Evolutionary conservation across 1,284 basidiomycete genomes (phyloP).

Genomic region (Tilletia caries): DNA sequence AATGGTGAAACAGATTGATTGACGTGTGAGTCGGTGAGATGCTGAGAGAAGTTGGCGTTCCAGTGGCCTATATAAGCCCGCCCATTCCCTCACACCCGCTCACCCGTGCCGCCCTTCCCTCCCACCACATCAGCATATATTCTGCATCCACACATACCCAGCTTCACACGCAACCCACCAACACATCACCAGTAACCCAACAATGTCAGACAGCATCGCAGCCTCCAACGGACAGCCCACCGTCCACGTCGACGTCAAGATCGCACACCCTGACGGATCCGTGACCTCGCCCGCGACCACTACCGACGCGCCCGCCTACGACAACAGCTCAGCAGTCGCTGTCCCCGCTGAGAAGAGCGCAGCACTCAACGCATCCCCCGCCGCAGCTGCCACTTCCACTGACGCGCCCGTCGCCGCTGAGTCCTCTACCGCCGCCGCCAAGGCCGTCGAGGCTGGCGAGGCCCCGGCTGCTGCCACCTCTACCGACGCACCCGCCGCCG

Average conservation of each 20-base stretch:
- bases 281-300: not conserved
- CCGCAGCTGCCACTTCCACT: not conserved
- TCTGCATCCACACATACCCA: not conserved
- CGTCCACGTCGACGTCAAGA: conserved; percentile 14
- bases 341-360: conserved; percentile 12
- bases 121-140: not conserved
- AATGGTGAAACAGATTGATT: too few species aligned
- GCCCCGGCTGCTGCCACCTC: not conserved
- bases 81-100: too few species aligned
- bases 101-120: too few species aligned
- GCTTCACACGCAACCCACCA: not conserved
- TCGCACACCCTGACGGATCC: not conserved
- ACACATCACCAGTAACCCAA: not conserved
- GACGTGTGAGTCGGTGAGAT: too few species aligned
- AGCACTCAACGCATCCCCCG: not conserved
- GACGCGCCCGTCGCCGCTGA: not conserved
- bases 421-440: not conserved
- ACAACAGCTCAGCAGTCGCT: not conserved
- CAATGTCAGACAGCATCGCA: conserved; percentile 9
- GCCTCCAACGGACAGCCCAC: not conserved
- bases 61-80: too few species aligned
- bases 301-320: conserved; percentile 8
- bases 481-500: not conserved
- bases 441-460: not conserved
- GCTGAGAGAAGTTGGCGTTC: too few species aligned